A percentile compares a stretch with the other conserved stretches of the same genome.
Evolutionary conservation across 1,139 yeast genomes (phyloP).

Genomic region (Chernovozyma aurita): DNA sequence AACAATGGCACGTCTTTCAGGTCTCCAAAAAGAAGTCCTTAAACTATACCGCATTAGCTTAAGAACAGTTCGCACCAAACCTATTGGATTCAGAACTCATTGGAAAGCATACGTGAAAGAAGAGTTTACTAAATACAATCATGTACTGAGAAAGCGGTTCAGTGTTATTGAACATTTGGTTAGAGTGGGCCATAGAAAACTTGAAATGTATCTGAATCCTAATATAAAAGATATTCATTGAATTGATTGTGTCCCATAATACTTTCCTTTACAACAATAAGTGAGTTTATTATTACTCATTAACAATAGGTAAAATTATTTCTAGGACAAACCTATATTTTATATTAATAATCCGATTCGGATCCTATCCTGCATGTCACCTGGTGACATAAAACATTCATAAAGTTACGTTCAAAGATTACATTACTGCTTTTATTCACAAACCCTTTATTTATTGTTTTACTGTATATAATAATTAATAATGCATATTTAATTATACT

Average conservation of each 20-base stretch:
- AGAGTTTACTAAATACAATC: slow-evolving; percentile 61
- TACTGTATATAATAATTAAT: too few species aligned
- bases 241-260: too few species aligned
- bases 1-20: slow-evolving; percentile 46
- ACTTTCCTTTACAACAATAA: too few species aligned
- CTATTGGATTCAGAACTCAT: slow-evolving; percentile 37
- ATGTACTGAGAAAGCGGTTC: slow-evolving; percentile 73
- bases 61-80: slow-evolving; percentile 53
- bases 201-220: slow-evolving; percentile 68
- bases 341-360: too few species aligned
- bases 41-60: slow-evolving; percentile 58
- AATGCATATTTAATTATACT: too few species aligned
- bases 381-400: too few species aligned
- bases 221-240: slow-evolving; percentile 60
- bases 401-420: too few species aligned
- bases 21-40: slow-evolving; percentile 61
- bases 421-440: too few species aligned
- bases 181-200: slow-evolving; percentile 67
- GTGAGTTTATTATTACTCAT: too few species aligned
- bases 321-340: background rate
- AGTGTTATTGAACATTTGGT: slow-evolving; percentile 82
- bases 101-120: slow-evolving; percentile 45
- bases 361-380: too few species aligned
- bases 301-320: too few species aligned
- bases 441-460: too few species aligned